Conservation (phyloP, 768 basidiomycete genomes). For the Xanthoconium purpureum region DNA sequence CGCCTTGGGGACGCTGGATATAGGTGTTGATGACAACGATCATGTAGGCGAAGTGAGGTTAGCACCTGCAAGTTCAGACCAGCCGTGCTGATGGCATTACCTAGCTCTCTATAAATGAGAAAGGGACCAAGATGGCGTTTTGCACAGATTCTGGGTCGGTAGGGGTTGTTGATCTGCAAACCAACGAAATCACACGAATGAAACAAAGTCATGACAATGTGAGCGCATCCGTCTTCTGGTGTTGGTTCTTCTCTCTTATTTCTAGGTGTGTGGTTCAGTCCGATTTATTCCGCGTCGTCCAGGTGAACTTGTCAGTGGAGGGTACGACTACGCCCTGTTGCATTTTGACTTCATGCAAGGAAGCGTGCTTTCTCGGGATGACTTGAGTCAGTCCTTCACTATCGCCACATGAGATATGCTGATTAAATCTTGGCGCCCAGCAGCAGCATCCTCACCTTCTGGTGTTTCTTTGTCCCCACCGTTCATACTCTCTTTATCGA, state of each 20-base stretch:
- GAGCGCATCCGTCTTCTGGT: slow-evolving; percentile 20
- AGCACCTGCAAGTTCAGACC: background rate
- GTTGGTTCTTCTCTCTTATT: slow-evolving; percentile 1
- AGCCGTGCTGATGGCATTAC: slow-evolving; percentile 36
- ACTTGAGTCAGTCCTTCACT: slow-evolving; percentile 46
- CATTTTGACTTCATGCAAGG: slow-evolving; percentile 66
- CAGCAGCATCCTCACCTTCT: slow-evolving; percentile 41
- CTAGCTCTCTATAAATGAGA: slow-evolving; percentile 61
- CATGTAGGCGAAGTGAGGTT: slow-evolving; percentile 63
- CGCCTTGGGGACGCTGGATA: slow-evolving; percentile 41
- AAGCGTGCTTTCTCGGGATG: slow-evolving; percentile 52
- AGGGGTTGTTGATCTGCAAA: slow-evolving; percentile 61
- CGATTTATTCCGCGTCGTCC: slow-evolving; percentile 71
- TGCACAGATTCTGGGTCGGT: slow-evolving; percentile 67
- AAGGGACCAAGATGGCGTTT: slow-evolving; percentile 57
- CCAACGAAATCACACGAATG: slow-evolving; percentile 50
- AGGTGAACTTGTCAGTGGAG: slow-evolving; percentile 71
- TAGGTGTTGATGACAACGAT: slow-evolving; percentile 54
- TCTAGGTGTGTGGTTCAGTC: slow-evolving; percentile 67
- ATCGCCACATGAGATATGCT: background rate
- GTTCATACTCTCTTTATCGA: slow-evolving; percentile 61
- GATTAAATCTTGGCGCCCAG: slow-evolving; percentile 1
- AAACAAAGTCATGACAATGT: slow-evolving; percentile 63
- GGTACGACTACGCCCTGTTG: slow-evolving; percentile 66
- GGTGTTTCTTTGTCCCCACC: slow-evolving; percentile 68